Conservation (phyloP, 2,329 filamentous ascomycete genomes). For the Talaromyces pinophilus region DNA sequence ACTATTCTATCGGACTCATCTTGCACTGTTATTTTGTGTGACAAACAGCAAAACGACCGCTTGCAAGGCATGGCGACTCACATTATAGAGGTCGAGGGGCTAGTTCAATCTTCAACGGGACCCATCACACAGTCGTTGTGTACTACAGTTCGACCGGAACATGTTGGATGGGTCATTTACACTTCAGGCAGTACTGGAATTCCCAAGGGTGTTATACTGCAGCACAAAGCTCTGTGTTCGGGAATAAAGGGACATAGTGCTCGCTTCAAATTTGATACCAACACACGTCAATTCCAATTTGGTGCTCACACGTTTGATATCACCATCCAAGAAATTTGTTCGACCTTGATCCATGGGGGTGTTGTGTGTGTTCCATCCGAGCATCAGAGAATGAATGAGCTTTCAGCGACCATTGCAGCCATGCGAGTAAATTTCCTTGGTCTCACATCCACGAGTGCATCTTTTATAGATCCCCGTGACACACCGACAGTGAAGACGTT, state of each 20-base stretch:
- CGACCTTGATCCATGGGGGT: conserved; percentile 57
- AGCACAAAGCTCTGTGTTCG: conserved; percentile 55
- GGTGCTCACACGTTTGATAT: conserved; percentile 59
- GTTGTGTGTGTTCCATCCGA: conserved; percentile 61
- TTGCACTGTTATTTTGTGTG: background rate
- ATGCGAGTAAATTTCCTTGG: background rate
- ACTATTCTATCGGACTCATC: background rate
- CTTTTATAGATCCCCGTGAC: conserved; percentile 32
- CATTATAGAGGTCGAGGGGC: background rate
- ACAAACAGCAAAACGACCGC: background rate
- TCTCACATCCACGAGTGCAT: background rate
- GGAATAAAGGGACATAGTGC: conserved; percentile 34
- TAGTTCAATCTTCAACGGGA: background rate
- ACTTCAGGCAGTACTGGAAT: conserved; percentile 56
- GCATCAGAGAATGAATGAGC: conserved; percentile 39
- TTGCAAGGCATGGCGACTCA: background rate
- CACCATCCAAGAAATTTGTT: conserved; percentile 56
- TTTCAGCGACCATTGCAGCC: background rate
- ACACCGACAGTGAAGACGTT: conserved; percentile 47
- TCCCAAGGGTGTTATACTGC: conserved; percentile 60
- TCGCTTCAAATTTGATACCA: conserved; percentile 47
- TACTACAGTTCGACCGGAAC: conserved; percentile 1
- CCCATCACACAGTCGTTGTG: background rate
- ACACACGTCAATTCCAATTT: conserved; percentile 61
- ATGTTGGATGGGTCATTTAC: conserved; percentile 68